Base-by-base conservation (phyloP, 495 filamentous ascomycete genomes). In the Neurospora sublineolata region DNA sequence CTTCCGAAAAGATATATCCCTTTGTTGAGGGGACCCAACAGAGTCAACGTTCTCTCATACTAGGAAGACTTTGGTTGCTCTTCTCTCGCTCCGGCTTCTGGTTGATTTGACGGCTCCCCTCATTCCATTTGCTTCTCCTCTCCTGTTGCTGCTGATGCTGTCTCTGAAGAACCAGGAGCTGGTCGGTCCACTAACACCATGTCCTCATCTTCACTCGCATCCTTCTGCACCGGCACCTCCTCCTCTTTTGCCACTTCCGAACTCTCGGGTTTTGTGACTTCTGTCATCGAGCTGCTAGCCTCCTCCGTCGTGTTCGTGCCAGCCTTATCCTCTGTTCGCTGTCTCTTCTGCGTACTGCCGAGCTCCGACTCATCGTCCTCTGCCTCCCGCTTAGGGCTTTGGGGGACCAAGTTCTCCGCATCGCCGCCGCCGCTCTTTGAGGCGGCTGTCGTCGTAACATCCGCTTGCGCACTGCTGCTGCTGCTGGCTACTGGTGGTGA, bases 341-440 rank as follows among this genome's bases (percentile, higher is more conserved):
- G 52, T 33, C 52, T 64, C 73, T 85, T 86, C 58, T 81, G 76
- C 18, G 73, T 74, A 41, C 77, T 76, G 14, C 70, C 77, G 0
- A 67, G 72, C 23, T 77, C 82, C 8, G 84, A 74, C 6, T 81
- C 23, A 5, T 60, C 75, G 20, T 85, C 84, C 41, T 81, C 81
- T 0, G 84, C 83, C 44, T 86, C 85, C 27, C 80, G 78, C 72
- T 87, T 84, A 16, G 81, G 79, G 46, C 80, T 81, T 30, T 58
- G 68, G 18, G 72, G 73, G 12, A 77, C 58, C 16, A 40, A 42
- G 18, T 20, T 33, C 16, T 64, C 69, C 14, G 37, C n/a, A n/a
- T 33, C 52, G 36, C 68, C 40, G 41, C 27, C 27, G 39, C 64
- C 44, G 30, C 40, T 42, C 33, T 18, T 71, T 30, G 23, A 52